Base-by-base conservation (phyloP, 2,329 filamentous ascomycete species). In the Pseudogymnoascus sp. region DNA sequence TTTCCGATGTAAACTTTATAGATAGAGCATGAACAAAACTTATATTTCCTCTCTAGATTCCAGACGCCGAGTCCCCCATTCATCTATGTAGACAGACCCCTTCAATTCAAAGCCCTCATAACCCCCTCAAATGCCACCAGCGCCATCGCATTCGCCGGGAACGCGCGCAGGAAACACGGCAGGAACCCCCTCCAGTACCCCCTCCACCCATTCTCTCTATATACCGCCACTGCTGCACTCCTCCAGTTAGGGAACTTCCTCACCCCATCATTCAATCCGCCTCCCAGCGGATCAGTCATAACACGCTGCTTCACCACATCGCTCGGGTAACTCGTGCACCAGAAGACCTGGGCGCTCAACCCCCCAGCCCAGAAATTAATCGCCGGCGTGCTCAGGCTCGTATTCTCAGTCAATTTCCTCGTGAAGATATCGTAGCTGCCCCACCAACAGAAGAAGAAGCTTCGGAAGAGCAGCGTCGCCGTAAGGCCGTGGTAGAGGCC, bases 401-500 rank as follows among this genome's bases (percentile, higher is more conserved):
- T 96, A 70, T 86, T 79, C 16, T 84, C 76, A 62, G 84, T 79
- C 72, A 98, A 79, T 64, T 82, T 77, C 22, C 85, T 81, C 4
- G 90, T 90, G 69, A 98, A 83, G 31, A 96, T 70, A 71, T 97
- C 93, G 78, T 99, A 99, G 65, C 87, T 89, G n/a, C 88, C 87
- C 95, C 95, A 99, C 93, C 93, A 98, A 79, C 89, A 95, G 82
- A 96, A 97, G 81, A 99, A 99, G 78, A 93, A 96, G 12, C 87
- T 86, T 16, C 95, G 85, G 79, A 98, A 98, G 59, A 98, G 76
- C 59, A 98, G 79, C 0, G 95, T 98, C 1, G 95, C 90, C 38
- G 77, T 80, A 11, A 99, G 82, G 0, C 95, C 95, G 73, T 91
- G 92, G 75, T 93, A 99, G 6, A 99, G 75, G 37, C 93, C 95